Evolutionary conservation across 148 eudicot genomes (phyloP).

Genomic region (Polygonum maritimum): DNA sequence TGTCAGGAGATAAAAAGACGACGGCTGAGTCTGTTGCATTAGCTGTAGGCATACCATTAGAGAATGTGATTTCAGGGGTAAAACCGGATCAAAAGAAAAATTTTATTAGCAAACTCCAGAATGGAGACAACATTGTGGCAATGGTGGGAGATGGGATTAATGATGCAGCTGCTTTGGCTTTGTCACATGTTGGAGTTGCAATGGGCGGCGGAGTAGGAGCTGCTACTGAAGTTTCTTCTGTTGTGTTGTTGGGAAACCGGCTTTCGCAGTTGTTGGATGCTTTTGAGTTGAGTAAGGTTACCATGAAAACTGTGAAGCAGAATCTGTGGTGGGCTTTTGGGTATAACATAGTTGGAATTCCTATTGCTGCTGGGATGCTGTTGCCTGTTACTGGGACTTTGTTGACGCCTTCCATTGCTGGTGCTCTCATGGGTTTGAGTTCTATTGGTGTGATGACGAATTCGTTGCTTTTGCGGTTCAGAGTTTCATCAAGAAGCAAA

Average conservation of each 20-base stretch:
- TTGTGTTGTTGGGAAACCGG: slow-evolving; percentile 81
- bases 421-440: slow-evolving; percentile 89
- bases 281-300: slow-evolving; percentile 76
- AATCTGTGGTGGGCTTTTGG: slow-evolving; percentile 99
- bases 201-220: slow-evolving; percentile 94
- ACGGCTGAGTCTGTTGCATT: slow-evolving; percentile 92
- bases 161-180: slow-evolving; percentile 95
- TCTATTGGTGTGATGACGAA: slow-evolving; percentile 91
- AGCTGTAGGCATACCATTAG: slow-evolving; percentile 74
- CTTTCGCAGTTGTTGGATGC: slow-evolving; percentile 95
- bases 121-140: slow-evolving; percentile 67
- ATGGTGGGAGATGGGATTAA: slow-evolving; percentile 99
- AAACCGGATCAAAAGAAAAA: slow-evolving; percentile 81
- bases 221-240: slow-evolving; percentile 90
- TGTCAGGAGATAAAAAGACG: slow-evolving; percentile 84
- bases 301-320: slow-evolving; percentile 96
- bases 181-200: slow-evolving; percentile 89
- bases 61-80: slow-evolving; percentile 59
- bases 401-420: slow-evolving; percentile 95
- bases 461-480: slow-evolving; percentile 73
- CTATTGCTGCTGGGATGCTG: slow-evolving; percentile 83
- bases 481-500: slow-evolving; percentile 30
- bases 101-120: slow-evolving; percentile 60
- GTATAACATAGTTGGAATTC: slow-evolving; percentile 87
- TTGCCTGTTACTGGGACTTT: slow-evolving; percentile 77